Evolutionary conservation across 768 basidiomycete genomes (phyloP).

Genomic region (Jaapia argillacea): DNA sequence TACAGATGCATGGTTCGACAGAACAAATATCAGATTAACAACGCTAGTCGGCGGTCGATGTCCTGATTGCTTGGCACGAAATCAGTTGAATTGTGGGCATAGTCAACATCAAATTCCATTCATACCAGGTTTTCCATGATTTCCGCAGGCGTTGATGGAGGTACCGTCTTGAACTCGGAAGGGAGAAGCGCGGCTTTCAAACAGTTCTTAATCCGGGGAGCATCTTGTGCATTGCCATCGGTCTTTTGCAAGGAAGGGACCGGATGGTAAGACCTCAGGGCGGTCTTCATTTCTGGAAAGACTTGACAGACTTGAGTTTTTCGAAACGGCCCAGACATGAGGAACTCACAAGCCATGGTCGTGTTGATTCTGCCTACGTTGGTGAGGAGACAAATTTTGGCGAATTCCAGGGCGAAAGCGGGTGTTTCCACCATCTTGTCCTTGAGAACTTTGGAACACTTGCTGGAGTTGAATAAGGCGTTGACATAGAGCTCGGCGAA

Average conservation of each 20-base stretch:
- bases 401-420: conserved; percentile 68
- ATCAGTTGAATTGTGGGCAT: conserved; percentile 5
- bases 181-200: conserved; percentile 74
- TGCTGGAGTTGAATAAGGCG: conserved; percentile 68
- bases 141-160: conserved; percentile 68
- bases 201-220: conserved; percentile 86
- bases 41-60: conserved; percentile 74
- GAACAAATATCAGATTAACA: conserved; percentile 78
- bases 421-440: conserved; percentile 82
- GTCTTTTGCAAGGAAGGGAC: conserved; percentile 87
- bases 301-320: conserved; percentile 32
- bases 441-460: conserved; percentile 81
- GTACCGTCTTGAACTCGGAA: conserved; percentile 51
- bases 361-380: conserved; percentile 92
- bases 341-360: conserved; percentile 65
- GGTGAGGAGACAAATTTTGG: conserved; percentile 75
- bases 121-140: conserved; percentile 60
- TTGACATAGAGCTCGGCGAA: conserved; percentile 82
- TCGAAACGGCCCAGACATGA: conserved; percentile 5
- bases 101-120: conserved; percentile 5
- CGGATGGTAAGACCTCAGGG: conserved; percentile 81
- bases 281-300: conserved; percentile 91
- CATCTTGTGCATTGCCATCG: conserved; percentile 82
- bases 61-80: conserved; percentile 35
- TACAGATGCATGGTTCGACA: conserved; percentile 72